A percentile compares a stretch with the other conserved stretches of the same genome.
These are phyloP conservation scores for Zygosaccharomyces siamensis DNA, from an alignment of 805 yeast species.

Conservation along the genomic window DNA sequence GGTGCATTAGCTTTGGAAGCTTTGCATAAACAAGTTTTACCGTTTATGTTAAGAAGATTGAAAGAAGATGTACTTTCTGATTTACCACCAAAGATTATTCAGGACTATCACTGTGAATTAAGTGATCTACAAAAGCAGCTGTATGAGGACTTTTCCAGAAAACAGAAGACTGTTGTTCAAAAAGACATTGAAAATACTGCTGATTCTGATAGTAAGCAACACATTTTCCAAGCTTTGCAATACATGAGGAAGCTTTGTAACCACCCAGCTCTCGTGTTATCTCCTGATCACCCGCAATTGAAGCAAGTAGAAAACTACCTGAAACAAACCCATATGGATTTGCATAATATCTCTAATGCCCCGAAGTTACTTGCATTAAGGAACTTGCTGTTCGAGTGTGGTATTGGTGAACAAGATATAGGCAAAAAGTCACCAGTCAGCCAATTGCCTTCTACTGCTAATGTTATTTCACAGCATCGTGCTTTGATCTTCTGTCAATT, in stretches of 20 bases:
- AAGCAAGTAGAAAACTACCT: slow-evolving; percentile 61
- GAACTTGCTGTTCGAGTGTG: slow-evolving; percentile 83
- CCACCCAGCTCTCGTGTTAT: slow-evolving; percentile 87
- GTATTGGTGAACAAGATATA: slow-evolving; percentile 50
- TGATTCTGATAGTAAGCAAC: slow-evolving; percentile 63
- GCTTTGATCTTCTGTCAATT: slow-evolving; percentile 93
- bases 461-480: slow-evolving; percentile 87
- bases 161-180: slow-evolving; percentile 69
- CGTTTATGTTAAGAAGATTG: slow-evolving; percentile 91
- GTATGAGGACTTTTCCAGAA: slow-evolving; percentile 83
- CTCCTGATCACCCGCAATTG: slow-evolving; percentile 78
- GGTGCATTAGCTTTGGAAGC: slow-evolving; percentile 96
- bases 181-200: slow-evolving; percentile 52
- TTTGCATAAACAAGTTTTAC: slow-evolving; percentile 91
- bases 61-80: slow-evolving; percentile 95
- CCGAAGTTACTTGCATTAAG: slow-evolving; percentile 84
- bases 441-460: slow-evolving; percentile 37
- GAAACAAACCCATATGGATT: slow-evolving; percentile 49
- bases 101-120: slow-evolving; percentile 94
- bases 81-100: slow-evolving; percentile 96
- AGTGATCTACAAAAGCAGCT: slow-evolving; percentile 84
- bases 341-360: slow-evolving; percentile 76
- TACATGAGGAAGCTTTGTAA: slow-evolving; percentile 96
- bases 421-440: slow-evolving; percentile 36
- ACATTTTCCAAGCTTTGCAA: slow-evolving; percentile 94